Base-by-base conservation (phyloP, 2,329 filamentous ascomycete species). In the Zymoseptoria crescenta region DNA sequence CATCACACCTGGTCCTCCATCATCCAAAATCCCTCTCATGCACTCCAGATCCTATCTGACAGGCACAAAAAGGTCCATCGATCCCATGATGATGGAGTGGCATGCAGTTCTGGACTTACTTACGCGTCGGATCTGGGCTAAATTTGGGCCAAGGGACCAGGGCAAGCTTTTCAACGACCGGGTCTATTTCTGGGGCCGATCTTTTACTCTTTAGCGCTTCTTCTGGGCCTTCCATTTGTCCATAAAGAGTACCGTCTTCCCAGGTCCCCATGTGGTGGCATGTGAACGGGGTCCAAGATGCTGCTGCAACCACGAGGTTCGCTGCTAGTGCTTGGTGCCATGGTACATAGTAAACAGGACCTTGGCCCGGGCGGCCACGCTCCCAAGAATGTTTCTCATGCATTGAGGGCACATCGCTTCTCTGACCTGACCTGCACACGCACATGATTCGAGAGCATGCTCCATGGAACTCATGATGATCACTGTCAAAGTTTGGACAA, bases 151-250 rank as follows among this genome's bases (percentile, higher is more conserved):
- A 10, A 45, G 13, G 35, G 16, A 45, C 16, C 10, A 16, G 35
- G 35, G 35, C 35, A 45, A 16, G n/a, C 35, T 45, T 45, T 45
- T 45, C 35, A 45, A 45, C 35, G 35, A 41, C 35, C 35, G 13
- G 35, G 35, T n/a, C 35, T 41, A 41, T 41, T 41, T 41, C 35
- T 41, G 35, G 35, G 35, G 35, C 16, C 35, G 35, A n/a, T n/a
- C n/a, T n/a, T 9, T 16, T 41, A 41, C 35, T 41, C 16, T 41
- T 41, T 56, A 52, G 55, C 49, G 49, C 49, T 56, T 56, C 49
- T 48, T 24, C 35, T 13, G 28, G n/a, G n/a, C 13, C 55, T 56
- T 56, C 55, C 20, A 57, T 57, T 57, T 28, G 55, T 52, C 35
- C 35, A 45, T 16, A 45, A 45, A n/a, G 35, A 45, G 35, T 45